Conservation (phyloP, 129 eudicot species). For the Silybum marianum region DNA sequence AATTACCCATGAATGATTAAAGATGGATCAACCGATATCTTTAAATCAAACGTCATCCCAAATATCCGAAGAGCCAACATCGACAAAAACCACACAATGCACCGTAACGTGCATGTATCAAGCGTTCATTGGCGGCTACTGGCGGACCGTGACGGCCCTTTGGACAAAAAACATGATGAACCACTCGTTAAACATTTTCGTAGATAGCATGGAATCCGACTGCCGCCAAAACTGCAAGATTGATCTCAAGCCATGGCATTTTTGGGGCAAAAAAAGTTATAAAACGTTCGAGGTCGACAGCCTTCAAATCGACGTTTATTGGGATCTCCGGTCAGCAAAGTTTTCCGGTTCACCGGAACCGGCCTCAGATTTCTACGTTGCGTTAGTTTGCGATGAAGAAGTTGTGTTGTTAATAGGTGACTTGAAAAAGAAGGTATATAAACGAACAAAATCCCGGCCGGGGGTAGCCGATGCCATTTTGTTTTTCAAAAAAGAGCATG, state of each 20-base stretch:
- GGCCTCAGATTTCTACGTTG: slow-evolving; percentile 65
- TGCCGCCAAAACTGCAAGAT: slow-evolving; percentile 61
- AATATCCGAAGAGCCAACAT: slow-evolving; percentile 47
- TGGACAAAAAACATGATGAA: slow-evolving; percentile 85
- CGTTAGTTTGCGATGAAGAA: slow-evolving; percentile 75
- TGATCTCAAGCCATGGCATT: slow-evolving; percentile 94
- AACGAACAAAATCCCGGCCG: slow-evolving; percentile 62
- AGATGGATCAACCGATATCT: slow-evolving; percentile 46
- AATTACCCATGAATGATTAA: slow-evolving; percentile 9
- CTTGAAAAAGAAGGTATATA: slow-evolving; percentile 61
- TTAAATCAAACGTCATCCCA: slow-evolving; percentile 30
- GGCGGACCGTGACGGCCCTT: slow-evolving; percentile 72
- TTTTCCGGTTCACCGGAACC: slow-evolving; percentile 89
- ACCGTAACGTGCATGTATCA: slow-evolving; percentile 71
- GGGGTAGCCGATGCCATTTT: slow-evolving; percentile 55
- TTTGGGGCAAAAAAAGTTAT: slow-evolving; percentile 89
- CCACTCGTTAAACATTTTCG: slow-evolving; percentile 51
- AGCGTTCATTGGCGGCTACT: slow-evolving; percentile 65
- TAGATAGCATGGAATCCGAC: slow-evolving; percentile 58
- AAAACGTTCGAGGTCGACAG: slow-evolving; percentile 73
- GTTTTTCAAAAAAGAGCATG: slow-evolving; percentile 72
- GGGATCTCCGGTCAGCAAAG: slow-evolving; percentile 86
- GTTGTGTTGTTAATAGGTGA: slow-evolving; percentile 82
- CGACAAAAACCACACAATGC: slow-evolving; percentile 52
- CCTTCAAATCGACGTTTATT: slow-evolving; percentile 63